These are phyloP conservation scores for Zizania latifolia DNA, from an alignment of 176 grass and related monocot genomes.

Conservation along the genomic window DNA sequence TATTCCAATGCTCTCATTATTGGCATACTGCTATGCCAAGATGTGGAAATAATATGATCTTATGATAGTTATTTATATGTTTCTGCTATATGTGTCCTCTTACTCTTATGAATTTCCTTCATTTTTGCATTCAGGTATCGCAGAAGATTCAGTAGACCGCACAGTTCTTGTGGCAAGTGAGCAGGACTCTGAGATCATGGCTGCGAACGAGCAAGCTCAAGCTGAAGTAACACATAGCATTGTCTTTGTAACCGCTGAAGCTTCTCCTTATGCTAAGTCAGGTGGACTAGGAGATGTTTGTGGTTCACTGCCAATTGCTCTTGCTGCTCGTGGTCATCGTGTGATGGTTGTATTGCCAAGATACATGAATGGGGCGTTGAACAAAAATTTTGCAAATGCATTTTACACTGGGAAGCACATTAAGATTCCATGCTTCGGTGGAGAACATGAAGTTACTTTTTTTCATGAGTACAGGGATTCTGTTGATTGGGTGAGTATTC, in stretches of 20 bases:
- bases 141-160: neutral
- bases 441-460: conserved; percentile 71
- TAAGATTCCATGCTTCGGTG: conserved; percentile 69
- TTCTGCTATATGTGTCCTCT: neutral
- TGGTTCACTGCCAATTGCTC: conserved; percentile 86
- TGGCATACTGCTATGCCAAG: neutral
- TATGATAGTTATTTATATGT: neutral
- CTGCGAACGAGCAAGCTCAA: conserved; percentile 30
- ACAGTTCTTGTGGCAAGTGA: conserved; percentile 33
- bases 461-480: conserved; percentile 79
- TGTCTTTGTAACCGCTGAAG: conserved; percentile 81
- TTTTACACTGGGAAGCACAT: conserved; percentile 51
- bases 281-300: conserved; percentile 94
- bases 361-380: conserved; percentile 64
- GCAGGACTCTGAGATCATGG: conserved; percentile 21
- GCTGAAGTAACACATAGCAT: conserved; percentile 54
- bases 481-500: conserved; percentile 80
- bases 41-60: neutral
- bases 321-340: conserved; percentile 82
- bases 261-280: conserved; percentile 88
- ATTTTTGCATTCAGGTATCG: conserved; percentile 28
- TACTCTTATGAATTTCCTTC: neutral
- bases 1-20: neutral
- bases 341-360: conserved; percentile 94
- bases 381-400: conserved; percentile 53